phyloP scores from a whole-genome alignment of 495 filamentous ascomycete genomes.

The Physcia stellaris region DNA sequence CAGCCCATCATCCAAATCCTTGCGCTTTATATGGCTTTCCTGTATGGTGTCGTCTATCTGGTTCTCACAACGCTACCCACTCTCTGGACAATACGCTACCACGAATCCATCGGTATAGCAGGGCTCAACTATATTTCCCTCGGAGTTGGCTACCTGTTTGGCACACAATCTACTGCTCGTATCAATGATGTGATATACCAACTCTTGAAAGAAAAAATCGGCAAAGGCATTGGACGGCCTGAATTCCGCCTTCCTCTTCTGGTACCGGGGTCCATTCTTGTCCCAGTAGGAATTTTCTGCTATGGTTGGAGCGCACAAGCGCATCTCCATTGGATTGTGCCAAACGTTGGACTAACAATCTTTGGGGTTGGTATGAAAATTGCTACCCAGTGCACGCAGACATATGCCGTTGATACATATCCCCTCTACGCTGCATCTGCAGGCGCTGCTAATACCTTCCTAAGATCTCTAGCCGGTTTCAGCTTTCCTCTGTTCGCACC shows the following conservation, averaged over 20 bases:
- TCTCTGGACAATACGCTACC: constrained; percentile 49
- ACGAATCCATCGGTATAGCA: constrained; percentile 44
- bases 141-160: constrained; percentile 53
- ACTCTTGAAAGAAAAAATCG: constrained; percentile 43
- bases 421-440: constrained; percentile 62
- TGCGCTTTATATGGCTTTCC: constrained; percentile 50
- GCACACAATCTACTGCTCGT: constrained; percentile 47
- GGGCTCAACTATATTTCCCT: constrained; percentile 62
- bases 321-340: constrained; percentile 54
- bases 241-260: constrained; percentile 60
- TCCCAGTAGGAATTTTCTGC: constrained; percentile 52
- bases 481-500: constrained; percentile 68
- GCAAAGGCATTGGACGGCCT: constrained; percentile 35
- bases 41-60: constrained; percentile 64
- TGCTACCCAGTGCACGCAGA: constrained; percentile 56
- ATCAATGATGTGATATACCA: constrained; percentile 55
- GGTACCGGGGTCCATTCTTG: constrained; percentile 38
- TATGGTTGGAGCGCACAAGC: constrained; percentile 61
- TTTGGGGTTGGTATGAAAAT: constrained; percentile 48
- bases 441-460: constrained; percentile 48
- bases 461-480: constrained; percentile 58
- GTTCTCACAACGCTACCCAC: constrained; percentile 53
- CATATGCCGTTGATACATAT: constrained; percentile 69
- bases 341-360: constrained; percentile 52
- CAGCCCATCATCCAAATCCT: constrained; percentile 48